Evolutionary conservation across 805 yeast genomes (phyloP).

Genomic region (Nakazawaea sp.): DNA sequence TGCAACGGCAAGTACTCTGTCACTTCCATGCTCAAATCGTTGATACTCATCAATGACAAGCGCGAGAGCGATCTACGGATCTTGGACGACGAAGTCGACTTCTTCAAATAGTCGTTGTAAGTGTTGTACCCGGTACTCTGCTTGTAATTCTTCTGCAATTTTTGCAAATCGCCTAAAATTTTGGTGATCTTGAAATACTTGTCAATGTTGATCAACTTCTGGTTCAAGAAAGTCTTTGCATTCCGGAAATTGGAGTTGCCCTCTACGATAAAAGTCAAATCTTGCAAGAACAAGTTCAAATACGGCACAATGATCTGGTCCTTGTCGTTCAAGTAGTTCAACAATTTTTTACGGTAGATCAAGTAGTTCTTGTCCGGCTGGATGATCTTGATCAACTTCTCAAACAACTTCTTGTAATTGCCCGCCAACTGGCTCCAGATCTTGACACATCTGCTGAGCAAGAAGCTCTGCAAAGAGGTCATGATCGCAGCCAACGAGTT

Average conservation of each 20-base stretch:
- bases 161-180: conserved; percentile 60
- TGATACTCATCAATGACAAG: conserved; percentile 3
- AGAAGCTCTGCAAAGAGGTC: conserved; percentile 68
- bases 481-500: conserved; percentile 76
- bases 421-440: conserved; percentile 52
- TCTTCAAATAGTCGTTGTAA: conserved; percentile 16
- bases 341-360: conserved; percentile 59
- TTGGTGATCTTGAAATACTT: conserved; percentile 64
- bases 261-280: conserved; percentile 72
- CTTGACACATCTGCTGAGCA: conserved; percentile 53
- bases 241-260: conserved; percentile 69
- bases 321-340: conserved; percentile 39
- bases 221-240: conserved; percentile 48
- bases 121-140: conserved; percentile 16
- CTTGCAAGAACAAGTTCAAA: conserved; percentile 67
- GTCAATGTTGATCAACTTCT: conserved; percentile 64
- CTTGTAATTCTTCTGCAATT: conserved; percentile 55
- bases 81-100: conserved; percentile 25
- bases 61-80: conserved; percentile 21
- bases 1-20: conserved; percentile 36
- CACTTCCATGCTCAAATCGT: conserved; percentile 12
- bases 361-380: conserved; percentile 72
- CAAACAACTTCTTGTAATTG: conserved; percentile 56
- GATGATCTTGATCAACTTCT: conserved; percentile 58
- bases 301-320: conserved; percentile 71